A percentile compares a stretch with the other conserved stretches of the same genome.
These are phyloP conservation scores for Mortierella sp. DNA, from an alignment of 371 early-diverging fungal species.

Conservation along the genomic window DNA sequence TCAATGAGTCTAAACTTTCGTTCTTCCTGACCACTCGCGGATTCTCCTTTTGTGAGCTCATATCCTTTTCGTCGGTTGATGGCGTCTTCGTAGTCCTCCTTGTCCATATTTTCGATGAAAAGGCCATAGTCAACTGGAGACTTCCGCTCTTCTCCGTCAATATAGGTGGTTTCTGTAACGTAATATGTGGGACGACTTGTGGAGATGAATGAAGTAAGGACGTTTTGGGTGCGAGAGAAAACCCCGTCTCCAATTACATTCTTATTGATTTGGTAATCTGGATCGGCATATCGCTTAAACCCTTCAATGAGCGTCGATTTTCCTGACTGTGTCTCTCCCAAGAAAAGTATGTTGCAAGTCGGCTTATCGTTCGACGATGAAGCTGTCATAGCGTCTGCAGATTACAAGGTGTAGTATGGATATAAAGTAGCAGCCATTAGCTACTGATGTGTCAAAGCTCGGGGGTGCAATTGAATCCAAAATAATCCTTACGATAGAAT, in stretches of 20 bases:
- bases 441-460: no score
- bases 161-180: neutral
- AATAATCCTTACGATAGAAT: no score
- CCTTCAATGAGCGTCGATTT: constrained; percentile 18
- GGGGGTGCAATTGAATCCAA: no score
- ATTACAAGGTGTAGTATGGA: no score
- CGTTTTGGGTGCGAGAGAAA: neutral
- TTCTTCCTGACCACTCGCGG: neutral
- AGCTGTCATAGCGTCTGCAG: no score
- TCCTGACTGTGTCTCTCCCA: constrained; percentile 31
- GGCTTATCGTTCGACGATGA: no score
- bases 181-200: neutral
- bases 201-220: neutral
- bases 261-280: constrained; percentile 1
- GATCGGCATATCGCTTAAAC: constrained; percentile 10
- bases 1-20: constrained; percentile 15
- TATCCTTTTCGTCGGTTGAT: constrained; percentile 6
- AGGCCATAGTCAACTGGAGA: neutral
- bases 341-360: constrained; percentile 10
- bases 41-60: neutral
- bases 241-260: constrained; percentile 4
- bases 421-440: no score
- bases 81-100: constrained; percentile 6
- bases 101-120: neutral
- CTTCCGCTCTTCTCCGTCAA: neutral